Base-by-base conservation (phyloP, 441 rosid genomes). In the Croton setiger region DNA sequence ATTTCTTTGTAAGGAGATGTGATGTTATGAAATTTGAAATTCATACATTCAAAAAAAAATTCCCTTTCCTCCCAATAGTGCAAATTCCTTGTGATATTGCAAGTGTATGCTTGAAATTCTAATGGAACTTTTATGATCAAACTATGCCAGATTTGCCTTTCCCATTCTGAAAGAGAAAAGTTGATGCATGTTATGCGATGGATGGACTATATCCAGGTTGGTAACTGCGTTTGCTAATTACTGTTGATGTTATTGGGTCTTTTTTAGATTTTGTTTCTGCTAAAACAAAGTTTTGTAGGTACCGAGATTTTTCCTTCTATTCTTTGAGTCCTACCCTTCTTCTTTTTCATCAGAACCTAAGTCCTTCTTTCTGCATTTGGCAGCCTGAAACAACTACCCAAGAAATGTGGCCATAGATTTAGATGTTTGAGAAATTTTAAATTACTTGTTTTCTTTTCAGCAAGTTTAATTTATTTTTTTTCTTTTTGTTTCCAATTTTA, bases 141-240 rank as follows among this genome's bases (percentile, higher is more conserved):
- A 57, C 75, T 58, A 63, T 81, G 62, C 39, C 70, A 94, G 98
- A 71, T 75, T 73, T 85, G 73, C 66, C 86, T 88, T 74, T 75
- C 95, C 31, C 69, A 76, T 69, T 66, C 72, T 4, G 88, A 85
- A 52, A 79, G 74, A 74, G 85, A 79, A 70, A 85, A 90, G 76
- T 74, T 85, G 54, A 81, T 81, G 18, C 87, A 90, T 82, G 83
- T 92, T n/a, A 49, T 84, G 79, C 86, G 99, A 80, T 94, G 99
- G 98, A 70, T 86, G 86, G 86, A 90, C 72, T 87, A 90, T 83
- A 81, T 92, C 63, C 98, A 94, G 94, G 99, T 88, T 77, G 47
- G 69, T 33, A n/a, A 49, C 36, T 23, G 14, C 39, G 27, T 27
- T 58, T 59, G 33, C 14, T 57, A 27, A 17, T 49, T 49, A 49